phyloP scores from a whole-genome alignment of 805 yeast species.

The Kurtzmaniella cleridarum region DNA sequence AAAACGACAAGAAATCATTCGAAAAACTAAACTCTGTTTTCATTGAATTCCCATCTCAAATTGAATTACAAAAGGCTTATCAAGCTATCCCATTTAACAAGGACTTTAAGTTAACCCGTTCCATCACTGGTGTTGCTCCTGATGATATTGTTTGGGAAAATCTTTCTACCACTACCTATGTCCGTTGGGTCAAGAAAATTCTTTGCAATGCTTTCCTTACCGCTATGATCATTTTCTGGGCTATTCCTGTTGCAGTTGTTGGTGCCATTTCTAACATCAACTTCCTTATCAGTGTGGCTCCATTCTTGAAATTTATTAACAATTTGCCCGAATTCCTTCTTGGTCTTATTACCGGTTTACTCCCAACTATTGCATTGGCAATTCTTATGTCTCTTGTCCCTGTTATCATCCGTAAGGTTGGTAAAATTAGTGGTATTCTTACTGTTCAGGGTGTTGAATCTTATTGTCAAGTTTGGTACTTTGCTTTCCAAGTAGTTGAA shows the following conservation, averaged over 20 bases:
- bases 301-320: slow-evolving; percentile 52
- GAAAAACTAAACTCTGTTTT: slow-evolving; percentile 65
- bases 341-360: slow-evolving; percentile 63
- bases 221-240: slow-evolving; percentile 59
- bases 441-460: slow-evolving; percentile 68
- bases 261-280: slow-evolving; percentile 69
- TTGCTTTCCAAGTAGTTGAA: slow-evolving; percentile 86
- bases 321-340: slow-evolving; percentile 47
- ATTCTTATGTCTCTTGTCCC: slow-evolving; percentile 65
- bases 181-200: slow-evolving; percentile 51
- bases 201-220: slow-evolving; percentile 63
- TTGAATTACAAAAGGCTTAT: slow-evolving; percentile 83
- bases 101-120: slow-evolving; percentile 41
- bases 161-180: slow-evolving; percentile 50
- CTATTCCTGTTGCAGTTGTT: slow-evolving; percentile 74
- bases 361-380: slow-evolving; percentile 64
- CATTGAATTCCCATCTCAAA: slow-evolving; percentile 75
- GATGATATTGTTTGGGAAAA: slow-evolving; percentile 84
- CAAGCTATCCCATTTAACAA: slow-evolving; percentile 67
- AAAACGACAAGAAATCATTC: slow-evolving; percentile 45
- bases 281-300: slow-evolving; percentile 47
- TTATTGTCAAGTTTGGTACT: slow-evolving; percentile 85
- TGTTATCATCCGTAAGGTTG: slow-evolving; percentile 59
- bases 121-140: slow-evolving; percentile 65
- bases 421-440: slow-evolving; percentile 65